Evolutionary conservation across 2,329 filamentous ascomycete species (phyloP), one percentile per base, ranked within the genome.

Genomic region (Teratosphaeria gauchensis): DNA sequence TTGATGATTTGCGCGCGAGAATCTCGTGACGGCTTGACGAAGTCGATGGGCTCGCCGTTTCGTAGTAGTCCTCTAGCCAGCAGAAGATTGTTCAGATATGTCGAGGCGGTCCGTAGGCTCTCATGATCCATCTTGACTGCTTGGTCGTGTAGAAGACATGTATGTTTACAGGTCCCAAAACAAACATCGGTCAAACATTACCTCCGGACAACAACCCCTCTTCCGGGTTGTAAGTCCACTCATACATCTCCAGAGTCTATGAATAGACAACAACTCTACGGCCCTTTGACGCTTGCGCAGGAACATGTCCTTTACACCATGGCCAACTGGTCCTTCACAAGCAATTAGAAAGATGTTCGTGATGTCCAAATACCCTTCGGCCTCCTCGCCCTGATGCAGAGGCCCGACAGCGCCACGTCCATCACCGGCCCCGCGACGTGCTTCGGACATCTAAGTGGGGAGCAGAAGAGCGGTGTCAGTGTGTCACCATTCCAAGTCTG

Each of bases 1-100:
- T 92, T 89, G 76, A 99, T 96, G 66, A 97, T 86, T 64, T 85
- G 84, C 21, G 88, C 87, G 85, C 94, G 92, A 19, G 88, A 89
- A 55, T 82, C 83, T 69, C 82, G 81, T 42, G 83, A 79, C 19
- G 82, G 83, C 63, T 86, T 83, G 60, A 80, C 81, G 72, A 99
- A 99, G 73, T 96, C 87, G 74, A 99, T 89, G 51, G 77, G 78
- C 67, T 87, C 84, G 64, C 87, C 82, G 77, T 83, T 80, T 60
- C 82, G 81, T 48, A 86, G 72, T 14, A 86, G 73, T 33, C 84
- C 84, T 51, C 84, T 80, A 7, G 84, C 82, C n/a, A 86, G 77
- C 21, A 86, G 74, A 5, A 86, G 74, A 62, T 86, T 86, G 73
- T 87, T 86, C 62, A 87, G 77, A 69, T 87, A 86, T 6, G 77